A percentile compares a stretch with the other conserved stretches of the same genome.
Conservation (phyloP, 139 green algal species). For the Edaphochlamys debaryana region DNA sequence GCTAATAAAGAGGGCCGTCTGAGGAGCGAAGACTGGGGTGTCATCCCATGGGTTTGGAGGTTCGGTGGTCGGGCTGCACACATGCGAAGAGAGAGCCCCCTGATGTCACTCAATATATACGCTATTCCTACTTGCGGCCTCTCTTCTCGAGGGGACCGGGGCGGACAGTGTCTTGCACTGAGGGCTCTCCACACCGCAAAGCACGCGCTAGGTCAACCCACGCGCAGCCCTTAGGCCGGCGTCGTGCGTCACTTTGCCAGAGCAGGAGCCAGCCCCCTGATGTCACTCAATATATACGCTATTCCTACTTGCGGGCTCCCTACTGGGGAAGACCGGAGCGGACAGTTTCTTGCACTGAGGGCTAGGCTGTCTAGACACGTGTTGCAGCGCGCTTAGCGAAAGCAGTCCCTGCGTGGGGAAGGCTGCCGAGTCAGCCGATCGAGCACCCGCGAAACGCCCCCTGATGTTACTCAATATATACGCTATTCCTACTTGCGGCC, state of each 20-base stretch:
- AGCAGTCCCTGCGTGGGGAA: neutral
- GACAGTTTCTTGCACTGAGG: slow-evolving; percentile 24
- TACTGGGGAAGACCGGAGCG: neutral
- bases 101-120: slow-evolving; percentile 46
- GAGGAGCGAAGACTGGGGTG: too few relatives aligned
- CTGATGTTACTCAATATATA: slow-evolving; percentile 44
- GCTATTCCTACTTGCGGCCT: slow-evolving; percentile 40
- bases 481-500: slow-evolving; percentile 43
- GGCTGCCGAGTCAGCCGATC: neutral
- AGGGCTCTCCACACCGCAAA: neutral
- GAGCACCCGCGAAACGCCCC: neutral
- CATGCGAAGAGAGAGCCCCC: too few relatives aligned
- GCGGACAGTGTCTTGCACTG: slow-evolving; percentile 19
- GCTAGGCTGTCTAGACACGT: neutral
- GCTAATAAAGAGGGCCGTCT: too few relatives aligned
- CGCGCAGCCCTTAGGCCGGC: neutral
- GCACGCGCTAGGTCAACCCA: neutral
- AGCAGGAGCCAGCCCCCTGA: slow-evolving; percentile 8
- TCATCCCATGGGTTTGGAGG: too few relatives aligned
- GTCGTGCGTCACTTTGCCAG: neutral
- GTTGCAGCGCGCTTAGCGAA: neutral
- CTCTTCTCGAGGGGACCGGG: neutral
- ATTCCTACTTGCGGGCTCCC: slow-evolving; percentile 32
- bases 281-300: slow-evolving; percentile 47
- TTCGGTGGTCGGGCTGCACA: too few relatives aligned